Evolutionary conservation across 2,329 filamentous ascomycete genomes (phyloP), one percentile per base, ranked within the genome.

Genomic region (Beauveria brongniartii): DNA sequence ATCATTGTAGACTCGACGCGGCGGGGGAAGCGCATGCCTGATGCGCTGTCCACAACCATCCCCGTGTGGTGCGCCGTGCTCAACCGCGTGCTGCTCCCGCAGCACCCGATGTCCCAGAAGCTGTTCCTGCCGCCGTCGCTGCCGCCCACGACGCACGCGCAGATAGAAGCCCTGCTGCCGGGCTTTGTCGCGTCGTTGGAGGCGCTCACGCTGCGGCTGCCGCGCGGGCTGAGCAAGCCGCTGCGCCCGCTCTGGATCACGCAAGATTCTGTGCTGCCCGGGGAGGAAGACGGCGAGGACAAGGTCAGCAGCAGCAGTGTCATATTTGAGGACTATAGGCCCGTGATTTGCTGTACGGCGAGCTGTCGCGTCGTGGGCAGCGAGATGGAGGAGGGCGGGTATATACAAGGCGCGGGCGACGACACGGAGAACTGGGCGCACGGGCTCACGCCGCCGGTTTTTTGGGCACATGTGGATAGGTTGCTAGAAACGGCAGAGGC

Each of bases 1-100:
- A 87, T 97, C 62, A 86, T 99, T 61, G 89, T 97, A 48, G 94
- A 99, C 74, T 97, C 92, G 28, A 99, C 94, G 0, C 81, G 94
- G 61, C 82, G 93, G 57, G 94, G 94, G 10, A 97, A 97, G 77
- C 83, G 89, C 67, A 96, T 97, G 86, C 93, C 94, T 1, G 94
- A 99, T 75, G 92, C 94, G 18, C 81, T 99, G 20, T 91, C 89
- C 67, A 97, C 96, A 73, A 97, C 94, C 0, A 80, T 97, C 28
- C 93, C 94, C 2, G 90, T 96, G 64, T 99, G 94, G 94, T 92
- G 90, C 73, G 85, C 88, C 64, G 90, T 97, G 20, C 75, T 97
- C 67, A 97, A 97, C 74, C 80, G 82, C 52, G 78, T 85, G 3
- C 77, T 97, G 5, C 96, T 96, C 70, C 88, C 89, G 0, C 74